Base-by-base conservation (phyloP, 2,329 filamentous ascomycete species). In the Fusarium pseudocircinatum region DNA sequence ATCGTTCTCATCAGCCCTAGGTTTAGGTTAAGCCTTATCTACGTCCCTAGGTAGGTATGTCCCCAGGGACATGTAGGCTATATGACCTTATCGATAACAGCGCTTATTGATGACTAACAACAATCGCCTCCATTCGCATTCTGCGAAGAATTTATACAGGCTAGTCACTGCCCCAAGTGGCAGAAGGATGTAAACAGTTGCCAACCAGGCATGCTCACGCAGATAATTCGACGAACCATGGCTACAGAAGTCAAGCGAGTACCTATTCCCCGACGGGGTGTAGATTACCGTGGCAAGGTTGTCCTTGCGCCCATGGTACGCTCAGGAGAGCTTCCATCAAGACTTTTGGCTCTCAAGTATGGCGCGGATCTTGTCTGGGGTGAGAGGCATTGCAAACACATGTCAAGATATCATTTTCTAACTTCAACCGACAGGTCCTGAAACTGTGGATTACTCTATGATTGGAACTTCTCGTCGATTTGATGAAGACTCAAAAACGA, bases 281-380 rank as follows among this genome's bases (percentile, higher is more conserved):
- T 97, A 78, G 95, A 98, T 85, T 98, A 98, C 84, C 90, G 96
- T 77, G 93, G 93, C 83, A 98, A 97, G 83, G 85, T 98, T 74
- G 96, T 98, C 49, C 92, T 99, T 72, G 96, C 96, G 70, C 96
- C 96, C 44, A 99, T 99, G 96, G 96, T 98, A 65, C 93, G 96
- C 76, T 97, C 94, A n/a, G 96, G 96, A 80, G 96, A 99, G 85
- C 86, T 98, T 69, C 96, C 96, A 7, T 96, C 94, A 43, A 92
- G 96, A 66, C 88, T 99, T 32, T 84, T 97, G 47, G 94, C 96
- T 37, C 89, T 99, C 70, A 93, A 97, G 79, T 98, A 99, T 82
- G 96, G 96, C 75, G 96, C 96, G 59, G 96, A 99, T 83, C 87
- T 99, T 22, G 96, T 99, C 75, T 99, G 96, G 96, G 96, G 92